Conservation (phyloP, 305 asterid genomes). For the Fraxinus platypoda region DNA sequence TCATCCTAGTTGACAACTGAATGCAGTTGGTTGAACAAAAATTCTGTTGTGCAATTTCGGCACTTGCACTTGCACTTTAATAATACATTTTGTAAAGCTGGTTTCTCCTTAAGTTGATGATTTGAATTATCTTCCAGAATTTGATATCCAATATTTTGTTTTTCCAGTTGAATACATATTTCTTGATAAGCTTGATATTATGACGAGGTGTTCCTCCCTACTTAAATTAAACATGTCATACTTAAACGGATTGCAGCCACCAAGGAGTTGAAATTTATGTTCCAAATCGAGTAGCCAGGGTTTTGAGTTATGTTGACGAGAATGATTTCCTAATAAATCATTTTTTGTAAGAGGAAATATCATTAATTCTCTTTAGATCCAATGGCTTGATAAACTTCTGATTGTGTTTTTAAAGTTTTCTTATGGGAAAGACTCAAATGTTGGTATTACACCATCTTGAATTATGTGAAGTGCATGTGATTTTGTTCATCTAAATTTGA, state of each 20-base stretch:
- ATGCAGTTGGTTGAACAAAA: slow-evolving; percentile 1
- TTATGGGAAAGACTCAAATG: neutral
- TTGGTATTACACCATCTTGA: neutral
- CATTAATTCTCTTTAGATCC: neutral
- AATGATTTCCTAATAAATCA: slow-evolving; percentile 7
- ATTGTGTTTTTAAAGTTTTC: slow-evolving; percentile 10
- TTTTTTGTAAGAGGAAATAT: slow-evolving; percentile 7
- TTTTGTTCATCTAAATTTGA: neutral
- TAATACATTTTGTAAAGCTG: neutral
- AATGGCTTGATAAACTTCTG: neutral
- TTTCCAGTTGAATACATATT: neutral
- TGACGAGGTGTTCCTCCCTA: slow-evolving; percentile 13
- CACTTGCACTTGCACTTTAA: neutral
- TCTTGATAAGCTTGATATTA: slow-evolving; percentile 6
- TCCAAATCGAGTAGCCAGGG: slow-evolving; percentile 6
- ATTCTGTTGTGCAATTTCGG: slow-evolving; percentile 9
- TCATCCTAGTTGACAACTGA: slow-evolving; percentile 20
- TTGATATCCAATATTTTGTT: slow-evolving; percentile 3
- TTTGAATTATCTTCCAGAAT: slow-evolving; percentile 7
- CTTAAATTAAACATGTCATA: slow-evolving; percentile 12
- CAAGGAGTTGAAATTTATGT: neutral
- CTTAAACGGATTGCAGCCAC: neutral
- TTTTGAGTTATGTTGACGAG: neutral
- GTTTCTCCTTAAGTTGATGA: neutral
- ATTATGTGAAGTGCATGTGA: slow-evolving; percentile 13